Evolutionary conservation across 1,284 basidiomycete genomes (phyloP), one percentile per base, ranked within the genome.

Genomic region (Ceratobasidium sp.): DNA sequence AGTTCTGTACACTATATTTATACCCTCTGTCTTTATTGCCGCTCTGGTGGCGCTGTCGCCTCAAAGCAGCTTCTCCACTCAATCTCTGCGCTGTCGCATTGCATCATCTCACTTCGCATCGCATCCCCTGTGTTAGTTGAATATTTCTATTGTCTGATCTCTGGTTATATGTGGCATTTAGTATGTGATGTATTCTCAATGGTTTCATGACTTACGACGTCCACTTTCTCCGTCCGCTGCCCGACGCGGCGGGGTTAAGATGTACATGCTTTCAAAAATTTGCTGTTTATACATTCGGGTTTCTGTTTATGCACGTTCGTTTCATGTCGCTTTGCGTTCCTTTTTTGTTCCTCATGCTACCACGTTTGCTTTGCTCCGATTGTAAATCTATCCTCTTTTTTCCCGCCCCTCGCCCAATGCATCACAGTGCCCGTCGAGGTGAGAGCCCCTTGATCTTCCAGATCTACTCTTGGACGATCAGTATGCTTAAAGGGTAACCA

Each of bases 241-340:
- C 64, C 41, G 46, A 23, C 41, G 23, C 27, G 65, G 48, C 65
- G 65, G 62, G 62, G n/a, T 64, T 67, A 52, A 50, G 65, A 67
- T 67, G 65, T 67, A 67, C 48, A 48, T 59, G 57, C 16, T 59
- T 59, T 35, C 48, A 50, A 50, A 67, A 50, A 48, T 52, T 20
- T 52, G 33, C 65, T 67, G 65, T 67, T 67, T 67, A 67, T 67
- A 67, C 65, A 48, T 67, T 67, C 46, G 65, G 65, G 62, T 64
- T 46, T 27, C n/a, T 64, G 12, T 44, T 64, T 33, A 20, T 67
- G 48, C 46, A 44, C 44, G 48, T 46, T 16, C 48, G 65, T 50
- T 67, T 52, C 57, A 35, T 27, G 50, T 52, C 14, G 41, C 41
- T 52, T 52, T 52, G 48, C 48, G 48, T 20, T n/a, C 41, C 8